Evolutionary conservation across 441 rosid species (phyloP), one percentile per base, ranked within the genome.

Genomic region (Populus tomentosa): DNA sequence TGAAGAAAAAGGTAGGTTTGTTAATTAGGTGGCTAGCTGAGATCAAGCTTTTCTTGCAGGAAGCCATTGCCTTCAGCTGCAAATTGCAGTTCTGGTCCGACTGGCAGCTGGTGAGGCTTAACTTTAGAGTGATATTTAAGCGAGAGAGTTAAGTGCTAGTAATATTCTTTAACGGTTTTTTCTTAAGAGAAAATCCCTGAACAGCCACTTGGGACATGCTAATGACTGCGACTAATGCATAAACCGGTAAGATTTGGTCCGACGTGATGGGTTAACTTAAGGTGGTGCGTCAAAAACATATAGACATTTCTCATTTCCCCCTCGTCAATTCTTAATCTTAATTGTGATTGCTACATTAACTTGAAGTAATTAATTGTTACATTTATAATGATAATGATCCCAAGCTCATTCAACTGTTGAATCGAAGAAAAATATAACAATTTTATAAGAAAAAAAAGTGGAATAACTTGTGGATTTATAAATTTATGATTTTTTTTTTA

Each of bases 91-190:
- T 77, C 65, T 67, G 81, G 77, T 77, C 70, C n/a, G 46, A 72
- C 59, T 64, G 18, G 85, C 46, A 20, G 85, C 83, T 26, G 85
- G 80, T 80, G 42, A 72, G 18, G 75, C 24, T 75, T 80, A 81
- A 77, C 78, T 82, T 84, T 81, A 64, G 86, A 86, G 89, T 86
- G 79, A 74, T 74, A 18, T 81, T 30, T 21, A 87, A 84, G 90
- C 75, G 72, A 77, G 62, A 42, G 23, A 18, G 18, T 32, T 1
- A 6, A 64, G 28, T 30, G 7, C 14, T 40, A 10, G 23, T 13
- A 8, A 24, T 26, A 26, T 0, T 40, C 72, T 38, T 32, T 79
- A 84, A 80, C 79, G 81, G 80, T 72, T 72, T 76, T 30, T 33
- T 66, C 66, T 72, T 46, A 14, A 68, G 50, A 21, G 64, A 24